These are phyloP conservation scores for Trichoderma lentiforme DNA, from an alignment of 2,329 filamentous ascomycete genomes.

Conservation along the genomic window DNA sequence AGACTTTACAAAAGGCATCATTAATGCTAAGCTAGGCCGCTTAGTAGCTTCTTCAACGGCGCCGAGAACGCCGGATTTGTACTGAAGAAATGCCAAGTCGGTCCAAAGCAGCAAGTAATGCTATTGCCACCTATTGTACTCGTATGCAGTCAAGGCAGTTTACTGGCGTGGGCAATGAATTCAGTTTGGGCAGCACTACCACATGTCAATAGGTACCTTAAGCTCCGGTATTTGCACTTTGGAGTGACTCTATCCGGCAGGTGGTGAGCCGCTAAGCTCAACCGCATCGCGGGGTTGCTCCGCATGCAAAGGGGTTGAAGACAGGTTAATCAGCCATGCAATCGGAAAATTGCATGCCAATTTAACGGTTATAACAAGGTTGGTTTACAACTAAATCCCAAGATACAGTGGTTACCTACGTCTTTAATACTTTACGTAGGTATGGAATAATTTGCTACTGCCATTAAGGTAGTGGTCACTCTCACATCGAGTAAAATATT, in stretches of 20 bases:
- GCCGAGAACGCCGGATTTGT: neutral
- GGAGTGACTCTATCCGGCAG: conserved; percentile 7
- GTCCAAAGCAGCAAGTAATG: neutral
- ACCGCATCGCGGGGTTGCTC: conserved; percentile 9
- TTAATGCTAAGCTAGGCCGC: neutral
- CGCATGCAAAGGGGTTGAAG: neutral
- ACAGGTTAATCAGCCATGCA: neutral
- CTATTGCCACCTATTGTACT: neutral
- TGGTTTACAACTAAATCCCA: neutral
- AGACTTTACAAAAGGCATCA: neutral
- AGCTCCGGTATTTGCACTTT: neutral
- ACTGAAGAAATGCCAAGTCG: neutral
- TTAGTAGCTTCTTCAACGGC: neutral
- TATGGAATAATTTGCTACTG: neutral
- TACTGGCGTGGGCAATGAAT: neutral
- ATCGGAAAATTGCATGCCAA: neutral
- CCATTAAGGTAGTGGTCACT: neutral
- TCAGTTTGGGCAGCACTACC: neutral
- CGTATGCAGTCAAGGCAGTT: neutral
- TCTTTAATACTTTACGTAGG: neutral
- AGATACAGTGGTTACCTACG: neutral
- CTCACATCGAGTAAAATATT: neutral
- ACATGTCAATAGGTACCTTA: neutral
- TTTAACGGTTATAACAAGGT: neutral
- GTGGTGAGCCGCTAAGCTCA: conserved; percentile 6